Percentiles rank a stretch among this genome's conserved stretches.
Evolutionary conservation across 2,329 filamentous ascomycete genomes (phyloP).

Genomic region (Cyphellophora attinorum): DNA sequence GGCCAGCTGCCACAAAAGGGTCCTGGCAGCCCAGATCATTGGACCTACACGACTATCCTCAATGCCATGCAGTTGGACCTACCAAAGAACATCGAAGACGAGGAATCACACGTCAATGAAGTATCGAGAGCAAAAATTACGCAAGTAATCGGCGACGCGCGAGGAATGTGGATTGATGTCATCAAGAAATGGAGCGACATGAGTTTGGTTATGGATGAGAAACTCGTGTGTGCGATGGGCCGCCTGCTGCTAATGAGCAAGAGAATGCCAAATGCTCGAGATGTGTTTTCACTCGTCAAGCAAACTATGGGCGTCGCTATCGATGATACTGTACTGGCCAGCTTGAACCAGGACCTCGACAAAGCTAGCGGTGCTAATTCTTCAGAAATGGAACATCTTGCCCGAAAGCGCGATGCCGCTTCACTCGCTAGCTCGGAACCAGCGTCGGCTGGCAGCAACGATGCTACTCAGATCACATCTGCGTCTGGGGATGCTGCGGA

Average conservation of each 20-base stretch:
- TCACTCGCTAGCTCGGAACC: too few species aligned
- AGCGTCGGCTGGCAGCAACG: too few species aligned
- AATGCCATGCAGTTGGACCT: slow-evolving; percentile 56
- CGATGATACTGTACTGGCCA: too few species aligned
- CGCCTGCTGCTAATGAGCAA: slow-evolving; percentile 59
- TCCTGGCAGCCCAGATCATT: slow-evolving; percentile 52
- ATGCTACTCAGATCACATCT: too few species aligned
- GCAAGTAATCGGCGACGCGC: slow-evolving; percentile 53
- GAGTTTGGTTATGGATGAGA: slow-evolving; percentile 63
- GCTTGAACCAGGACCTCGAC: too few species aligned
- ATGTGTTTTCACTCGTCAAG: slow-evolving; percentile 66
- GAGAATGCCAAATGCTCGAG: slow-evolving; percentile 53
- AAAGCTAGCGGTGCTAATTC: too few species aligned
- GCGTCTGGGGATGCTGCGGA: too few species aligned
- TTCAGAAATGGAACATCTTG: too few species aligned
- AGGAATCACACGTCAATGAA: slow-evolving; percentile 1
- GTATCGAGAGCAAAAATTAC: neutral
- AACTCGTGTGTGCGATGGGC: slow-evolving; percentile 72
- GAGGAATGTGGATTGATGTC: slow-evolving; percentile 72
- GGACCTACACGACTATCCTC: slow-evolving; percentile 76
- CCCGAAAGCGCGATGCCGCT: too few species aligned
- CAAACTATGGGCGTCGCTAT: slow-evolving; percentile 60
- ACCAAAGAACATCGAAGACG: slow-evolving; percentile 21
- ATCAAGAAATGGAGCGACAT: slow-evolving; percentile 66
- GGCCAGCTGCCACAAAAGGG: slow-evolving; percentile 59